Evolutionary conservation across 2,329 filamentous ascomycete genomes (phyloP), one percentile per base, ranked within the genome.

Genomic region (Escovopsis weberi): DNA sequence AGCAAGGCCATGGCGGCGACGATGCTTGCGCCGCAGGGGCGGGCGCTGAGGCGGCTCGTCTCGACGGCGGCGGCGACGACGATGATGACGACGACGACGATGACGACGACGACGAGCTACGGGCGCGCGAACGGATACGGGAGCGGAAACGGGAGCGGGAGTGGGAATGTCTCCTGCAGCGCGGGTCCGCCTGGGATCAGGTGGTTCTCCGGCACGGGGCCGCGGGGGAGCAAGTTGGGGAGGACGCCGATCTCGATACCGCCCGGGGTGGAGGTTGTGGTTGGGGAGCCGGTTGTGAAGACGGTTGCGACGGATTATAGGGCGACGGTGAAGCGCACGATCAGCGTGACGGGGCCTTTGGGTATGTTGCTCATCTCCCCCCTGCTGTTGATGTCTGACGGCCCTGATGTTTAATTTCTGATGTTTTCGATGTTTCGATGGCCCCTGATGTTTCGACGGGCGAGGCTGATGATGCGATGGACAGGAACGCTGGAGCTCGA

Each of bases 161-260:
- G 4, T 32, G 7, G 28, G 7, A 32, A 7, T 32, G 23, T 15
- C 15, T 15, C 15, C 15, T 15, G 23, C 4, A 23, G 4, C 6
- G 23, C 23, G 23, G 6, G 23, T 6, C 4, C 4, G 28, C 8
- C 11, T 32, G 28, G 28, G 28, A 32, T 11, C 4, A 32, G 28
- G 28, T 9, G 28, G 8, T 95, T 95, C 68, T 88, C 84, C 44
- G 80, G 78, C 36, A 82, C 85, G 37, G 59, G 76, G 42, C 63
- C 65, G 57, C 70, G 72, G 52, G 65, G 70, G 45, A 95, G 89
- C 37, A 91, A 95, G 70, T 82, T 98, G 48, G 91, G 91, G 53
- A 74, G 78, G 53, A 83, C 83, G 46, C 75, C 84, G 23, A 74
- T 94, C 42, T 80, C 85, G 43, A 71, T 94, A 30, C 89, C 89